Evolutionary conservation across 495 filamentous ascomycete species (phyloP), one percentile per base, ranked within the genome.

Genomic region (Parachaetomium inaequale): DNA sequence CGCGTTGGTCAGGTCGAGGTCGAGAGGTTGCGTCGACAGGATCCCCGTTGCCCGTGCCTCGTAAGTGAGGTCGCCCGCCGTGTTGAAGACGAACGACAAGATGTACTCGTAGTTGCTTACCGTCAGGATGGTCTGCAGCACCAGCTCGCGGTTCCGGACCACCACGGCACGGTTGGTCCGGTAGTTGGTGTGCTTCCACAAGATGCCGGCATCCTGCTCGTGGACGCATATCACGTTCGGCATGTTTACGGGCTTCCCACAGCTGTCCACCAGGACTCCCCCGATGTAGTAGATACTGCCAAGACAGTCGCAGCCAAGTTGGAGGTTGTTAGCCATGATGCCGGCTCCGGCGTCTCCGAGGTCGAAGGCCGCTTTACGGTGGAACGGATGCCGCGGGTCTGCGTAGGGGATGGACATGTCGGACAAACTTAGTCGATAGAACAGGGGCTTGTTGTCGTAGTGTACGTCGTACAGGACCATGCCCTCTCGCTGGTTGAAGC

Each of bases 11-110:
- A 91, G 86, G 14, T 84, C 80, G 79, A 86, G 25, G 84, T 86
- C 60, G 60, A 96, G 86, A 7, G 92, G 90, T 42, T 91, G 83
- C 0, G 92, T 94, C 47, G 87, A 91, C 21, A 96, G 79, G 62
- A 96, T 91, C 0, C 92, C 92, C 2, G 92, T 96, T 6, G 92
- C 92, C 15, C 88, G 84, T 36, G 90, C 87, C 75, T 96, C 92
- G 65, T 93, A 87, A 43, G 83, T 78, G 49, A 95, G 63, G 67
- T 92, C 91, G 7, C 87, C 92, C 0, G 91, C 89, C 61, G 92
- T 90, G 72, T 92, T 90, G 76, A 96, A 90, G 58, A 90, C 85
- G 73, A 89, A 96, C 15, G 88, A 85, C 51, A 96, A 81, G 45
- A 96, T 88, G 61, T 93, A 93, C 68, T 92, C 89, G 74, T 93